phyloP scores from a whole-genome alignment of 768 basidiomycete genomes.

The Coprinopsis sp. region DNA sequence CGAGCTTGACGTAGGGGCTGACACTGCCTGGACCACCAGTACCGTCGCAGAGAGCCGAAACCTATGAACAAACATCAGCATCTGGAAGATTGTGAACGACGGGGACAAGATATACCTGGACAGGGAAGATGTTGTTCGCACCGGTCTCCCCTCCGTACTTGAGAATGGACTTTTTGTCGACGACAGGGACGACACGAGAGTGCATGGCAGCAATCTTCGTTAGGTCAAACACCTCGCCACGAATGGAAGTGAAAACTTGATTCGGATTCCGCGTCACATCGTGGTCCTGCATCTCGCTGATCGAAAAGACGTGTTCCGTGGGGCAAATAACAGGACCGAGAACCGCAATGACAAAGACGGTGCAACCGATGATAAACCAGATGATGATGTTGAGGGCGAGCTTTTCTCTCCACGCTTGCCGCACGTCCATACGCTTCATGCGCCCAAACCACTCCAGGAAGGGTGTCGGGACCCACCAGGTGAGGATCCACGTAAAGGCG shows the following conservation, averaged over 20 bases:
- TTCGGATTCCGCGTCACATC: conserved; percentile 59
- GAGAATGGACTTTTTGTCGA: conserved; percentile 69
- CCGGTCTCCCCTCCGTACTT: conserved; percentile 81
- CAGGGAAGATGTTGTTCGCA: conserved; percentile 82
- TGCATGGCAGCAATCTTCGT: conserved; percentile 64
- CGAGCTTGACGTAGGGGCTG: conserved; percentile 77
- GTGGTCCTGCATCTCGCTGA: conserved; percentile 69
- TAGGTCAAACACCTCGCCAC: conserved; percentile 94
- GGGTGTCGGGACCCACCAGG: conserved; percentile 84
- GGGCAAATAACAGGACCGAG: conserved; percentile 90
- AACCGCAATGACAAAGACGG: conserved; percentile 89
- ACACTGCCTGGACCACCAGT: conserved; percentile 72
- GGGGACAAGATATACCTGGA: conserved; percentile 57
- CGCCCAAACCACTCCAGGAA: conserved; percentile 69
- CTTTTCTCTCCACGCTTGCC: conserved; percentile 98
- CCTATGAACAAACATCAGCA: conserved; percentile 38
- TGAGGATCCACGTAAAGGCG: conserved; percentile 79
- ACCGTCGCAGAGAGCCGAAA: conserved; percentile 90
- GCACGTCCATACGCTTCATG: conserved; percentile 92
- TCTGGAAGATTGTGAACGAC: conserved; percentile 2
- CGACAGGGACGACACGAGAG: conserved; percentile 60
- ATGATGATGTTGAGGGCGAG: conserved; percentile 92
- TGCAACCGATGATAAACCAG: conserved; percentile 87
- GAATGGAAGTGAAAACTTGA: conserved; percentile 75
- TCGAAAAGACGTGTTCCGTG: conserved; percentile 85